Base-by-base conservation (phyloP, 805 yeast genomes). In the Candida piceae region DNA sequence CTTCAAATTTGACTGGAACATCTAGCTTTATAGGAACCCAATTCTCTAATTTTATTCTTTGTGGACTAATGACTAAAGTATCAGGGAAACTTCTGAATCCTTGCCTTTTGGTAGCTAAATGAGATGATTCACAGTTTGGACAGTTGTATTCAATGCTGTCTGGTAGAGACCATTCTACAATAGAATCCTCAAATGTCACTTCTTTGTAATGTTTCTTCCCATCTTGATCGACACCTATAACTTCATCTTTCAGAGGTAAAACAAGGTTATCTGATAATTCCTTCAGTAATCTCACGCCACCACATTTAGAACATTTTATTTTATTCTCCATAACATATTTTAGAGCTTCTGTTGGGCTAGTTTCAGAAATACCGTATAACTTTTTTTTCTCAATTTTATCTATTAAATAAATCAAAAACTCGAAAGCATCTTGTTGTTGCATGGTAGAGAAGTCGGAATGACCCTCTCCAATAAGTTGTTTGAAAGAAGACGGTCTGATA, bases 391-490 rank as follows among this genome's bases (percentile, higher is more conserved):
- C 89, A 19, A 88, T 58, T 44, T 75, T 71, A 38, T 80, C 83
- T 20, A 80, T 52, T 7, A 90, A 58, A 54, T 78, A 83, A 5
- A 76, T 61, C 60, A 88, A 73, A 54, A 88, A 93, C 58, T 93
- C 98, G 66, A 80, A 84, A 0, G 97, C 93, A 64, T 93, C 99
- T 58, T 93, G 98, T 56, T 93, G 99, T 48, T 79, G 76, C 70
- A 80, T 84, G 0, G 95, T 80, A 31, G 80, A 69, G 50, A 93
- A 93, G 52, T 93, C 98, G 13, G 69, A 68, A 57, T 93, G 94
- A 25, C 76, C 76, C 34, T 72, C 72, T 4, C 96, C 96, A 35
- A 93, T 67, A 18, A 87, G 63, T 7, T 75, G 65, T 57, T 90
- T 90, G 60, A 93, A 80, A 32, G 82, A 70, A 1, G 75, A 66